Conservation (phyloP, 352 stramenopile species). For the Globisporangium heterothallicum region DNA sequence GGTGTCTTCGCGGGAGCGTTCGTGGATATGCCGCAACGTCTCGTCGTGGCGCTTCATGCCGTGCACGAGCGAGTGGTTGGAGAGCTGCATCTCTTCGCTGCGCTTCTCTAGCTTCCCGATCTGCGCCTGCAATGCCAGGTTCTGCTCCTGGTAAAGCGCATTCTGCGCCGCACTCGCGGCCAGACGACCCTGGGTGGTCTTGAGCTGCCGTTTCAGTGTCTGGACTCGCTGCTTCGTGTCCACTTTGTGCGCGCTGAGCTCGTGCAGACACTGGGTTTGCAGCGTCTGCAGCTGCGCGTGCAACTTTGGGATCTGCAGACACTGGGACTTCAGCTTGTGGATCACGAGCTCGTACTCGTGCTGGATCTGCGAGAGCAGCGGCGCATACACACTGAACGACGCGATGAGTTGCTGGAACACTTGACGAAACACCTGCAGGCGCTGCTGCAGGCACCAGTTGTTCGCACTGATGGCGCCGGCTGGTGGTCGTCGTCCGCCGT, state of each 20-base stretch:
- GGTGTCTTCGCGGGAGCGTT: conserved; percentile 48
- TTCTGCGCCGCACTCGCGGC: conserved; percentile 46
- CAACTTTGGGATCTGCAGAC: conserved; percentile 41
- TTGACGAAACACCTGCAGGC: conserved; percentile 53
- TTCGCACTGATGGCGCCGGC: background rate
- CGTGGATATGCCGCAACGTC: conserved; percentile 51
- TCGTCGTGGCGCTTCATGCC: conserved; percentile 75
- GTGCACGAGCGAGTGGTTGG: conserved; percentile 49
- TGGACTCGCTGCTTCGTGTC: conserved; percentile 33
- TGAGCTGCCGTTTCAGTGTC: conserved; percentile 39
- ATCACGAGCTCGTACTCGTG: conserved; percentile 57
- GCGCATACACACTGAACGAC: conserved; percentile 60
- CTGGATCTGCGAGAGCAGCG: conserved; percentile 53
- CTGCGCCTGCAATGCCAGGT: conserved; percentile 23
- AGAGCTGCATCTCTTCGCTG: conserved; percentile 36
- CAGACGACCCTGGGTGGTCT: conserved; percentile 46
- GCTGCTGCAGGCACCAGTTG: conserved; percentile 20
- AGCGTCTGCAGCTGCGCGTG: conserved; percentile 50
- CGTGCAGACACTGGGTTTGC: conserved; percentile 54
- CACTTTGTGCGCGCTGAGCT: conserved; percentile 40
- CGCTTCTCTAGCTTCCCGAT: conserved; percentile 25
- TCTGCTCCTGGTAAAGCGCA: conserved; percentile 21
- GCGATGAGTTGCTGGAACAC: conserved; percentile 47
- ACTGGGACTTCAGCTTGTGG: conserved; percentile 21
- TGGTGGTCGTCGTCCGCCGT: background rate